Conservation (phyloP, 208 protist genomes). For the Crithidia expoeki region DNA sequence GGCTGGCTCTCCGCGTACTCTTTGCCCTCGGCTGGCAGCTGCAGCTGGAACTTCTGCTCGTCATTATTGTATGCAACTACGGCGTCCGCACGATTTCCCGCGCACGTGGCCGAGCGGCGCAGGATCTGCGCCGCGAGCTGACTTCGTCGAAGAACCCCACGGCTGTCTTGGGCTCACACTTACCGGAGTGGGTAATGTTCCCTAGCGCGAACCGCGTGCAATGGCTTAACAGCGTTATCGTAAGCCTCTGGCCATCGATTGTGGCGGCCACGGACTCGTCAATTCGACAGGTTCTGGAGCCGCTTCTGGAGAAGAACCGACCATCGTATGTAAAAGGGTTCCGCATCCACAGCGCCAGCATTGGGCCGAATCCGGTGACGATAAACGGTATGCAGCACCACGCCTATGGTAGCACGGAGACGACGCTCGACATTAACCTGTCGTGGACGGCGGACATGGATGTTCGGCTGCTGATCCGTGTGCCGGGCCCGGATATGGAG, state of each 20-base stretch:
- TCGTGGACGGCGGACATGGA: conserved; percentile 77
- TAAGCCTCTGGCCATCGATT: conserved; percentile 65
- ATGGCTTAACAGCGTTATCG: conserved; percentile 70
- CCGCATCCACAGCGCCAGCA: conserved; percentile 45
- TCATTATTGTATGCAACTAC: conserved; percentile 52
- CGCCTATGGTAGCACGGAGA: conserved; percentile 46
- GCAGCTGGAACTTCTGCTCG: conserved; percentile 59
- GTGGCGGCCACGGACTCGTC: conserved; percentile 53
- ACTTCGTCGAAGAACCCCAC: conserved; percentile 47
- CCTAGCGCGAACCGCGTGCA: conserved; percentile 69
- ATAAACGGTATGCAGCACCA: conserved; percentile 75
- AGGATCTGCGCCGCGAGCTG: conserved; percentile 50
- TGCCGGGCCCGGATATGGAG: conserved; percentile 71
- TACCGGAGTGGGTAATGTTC: conserved; percentile 76
- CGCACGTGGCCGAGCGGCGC: conserved; percentile 28
- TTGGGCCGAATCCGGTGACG: conserved; percentile 56
- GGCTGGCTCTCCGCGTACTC: conserved; percentile 51
- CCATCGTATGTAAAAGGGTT: conserved; percentile 63
- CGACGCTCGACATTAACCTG: conserved; percentile 66
- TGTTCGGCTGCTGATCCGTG: conserved; percentile 52
- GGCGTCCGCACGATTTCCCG: conserved; percentile 35
- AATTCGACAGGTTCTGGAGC: conserved; percentile 41
- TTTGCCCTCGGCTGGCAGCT: conserved; percentile 64
- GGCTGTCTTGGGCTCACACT: conserved; percentile 48
- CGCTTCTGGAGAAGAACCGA: conserved; percentile 54